Evolutionary conservation across 2,329 filamentous ascomycete genomes (phyloP), one percentile per base, ranked within the genome.

Genomic region (Epichloe sibirici): DNA sequence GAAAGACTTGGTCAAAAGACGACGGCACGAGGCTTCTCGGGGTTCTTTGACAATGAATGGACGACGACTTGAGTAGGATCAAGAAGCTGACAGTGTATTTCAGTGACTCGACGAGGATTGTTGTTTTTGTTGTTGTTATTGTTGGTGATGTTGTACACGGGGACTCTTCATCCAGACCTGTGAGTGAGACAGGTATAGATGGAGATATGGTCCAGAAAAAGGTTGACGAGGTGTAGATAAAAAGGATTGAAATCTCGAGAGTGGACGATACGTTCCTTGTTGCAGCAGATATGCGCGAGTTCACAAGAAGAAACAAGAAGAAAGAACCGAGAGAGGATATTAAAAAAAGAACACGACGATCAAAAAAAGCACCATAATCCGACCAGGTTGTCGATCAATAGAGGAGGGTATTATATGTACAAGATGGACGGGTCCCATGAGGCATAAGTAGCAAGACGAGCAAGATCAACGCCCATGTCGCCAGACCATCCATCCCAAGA

Each of bases 341-440:
- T 49, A 70, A 66, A 69, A 70, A 69, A 66, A 70, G 69, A 59
- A 61, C 57, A 70, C 65, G 65, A 71, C 70, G 67, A 73, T 65
- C 67, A 59, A 62, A 60, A 61, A 61, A 61, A 58, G 61, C 65
- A 65, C 65, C 66, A 66, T 68, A 66, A 68, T 69, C 68, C 66
- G 65, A 72, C 70, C 60, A 67, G 65, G 71, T 67, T 74, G 71
- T 69, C 71, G 71, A 75, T 76, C 71, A 69, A 72, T 67, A 49
- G 34, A 48, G 69, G 65, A 65, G 62, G 63, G 44, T 15, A 31
- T 31, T 15, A 31, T 31, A 9, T 51, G 23, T 28, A 13, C 34
- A 50, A 50, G 42, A 43, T 21, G 31, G 71, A 71, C 63, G 71
- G 73, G 71, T 66, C 59, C 49, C 62, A 58, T 66, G 62, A 65